These are phyloP conservation scores for Odontarrhena argentea DNA, from an alignment of 345 rosid species.

Conservation along the genomic window DNA sequence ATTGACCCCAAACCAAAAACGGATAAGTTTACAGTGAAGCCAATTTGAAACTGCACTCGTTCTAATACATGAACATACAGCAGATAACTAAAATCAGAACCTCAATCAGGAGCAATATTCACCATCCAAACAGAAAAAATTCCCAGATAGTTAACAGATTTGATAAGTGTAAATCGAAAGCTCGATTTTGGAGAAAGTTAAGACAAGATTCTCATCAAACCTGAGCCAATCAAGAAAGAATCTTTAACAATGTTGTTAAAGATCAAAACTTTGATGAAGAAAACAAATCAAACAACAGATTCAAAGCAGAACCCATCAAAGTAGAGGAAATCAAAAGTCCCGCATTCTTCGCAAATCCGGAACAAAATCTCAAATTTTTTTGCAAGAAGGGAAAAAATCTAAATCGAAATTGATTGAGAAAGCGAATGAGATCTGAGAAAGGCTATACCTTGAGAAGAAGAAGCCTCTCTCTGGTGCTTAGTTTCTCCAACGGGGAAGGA, in stretches of 20 bases:
- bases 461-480: conserved; percentile 12
- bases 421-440: conserved; percentile 29
- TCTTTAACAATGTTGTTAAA: conserved; percentile 23
- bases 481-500: conserved; percentile 11
- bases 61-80: neutral
- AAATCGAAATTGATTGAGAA: conserved; percentile 25
- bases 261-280: conserved; percentile 10
- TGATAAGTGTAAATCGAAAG: neutral
- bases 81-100: conserved; percentile 5
- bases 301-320: conserved; percentile 8
- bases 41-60: neutral
- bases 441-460: conserved; percentile 28
- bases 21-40: neutral
- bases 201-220: conserved; percentile 19
- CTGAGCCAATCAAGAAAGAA: conserved; percentile 25
- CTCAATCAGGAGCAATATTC: neutral
- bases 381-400: neutral
- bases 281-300: conserved; percentile 16
- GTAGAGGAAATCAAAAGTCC: neutral
- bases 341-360: conserved; percentile 28
- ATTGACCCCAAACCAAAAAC: neutral
- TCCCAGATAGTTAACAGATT: neutral
- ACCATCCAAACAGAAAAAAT: conserved; percentile 5
- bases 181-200: conserved; percentile 2
- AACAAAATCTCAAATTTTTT: conserved; percentile 3